phyloP scores from a whole-genome alignment of 495 filamentous ascomycete species.

The Aspergillus mulundensis region DNA sequence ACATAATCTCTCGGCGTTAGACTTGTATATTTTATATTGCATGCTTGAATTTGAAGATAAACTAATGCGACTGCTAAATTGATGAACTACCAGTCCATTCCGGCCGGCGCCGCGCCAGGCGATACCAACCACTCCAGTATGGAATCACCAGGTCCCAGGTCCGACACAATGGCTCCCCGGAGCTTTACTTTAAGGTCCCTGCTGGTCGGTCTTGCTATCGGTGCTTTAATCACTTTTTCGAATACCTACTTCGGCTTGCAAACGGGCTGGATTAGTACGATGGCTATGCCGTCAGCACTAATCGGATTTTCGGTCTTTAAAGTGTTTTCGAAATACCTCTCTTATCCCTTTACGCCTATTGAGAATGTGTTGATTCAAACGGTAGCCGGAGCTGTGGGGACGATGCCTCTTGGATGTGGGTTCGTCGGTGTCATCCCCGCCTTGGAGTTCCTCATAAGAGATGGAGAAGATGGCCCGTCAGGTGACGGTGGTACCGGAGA shows the following conservation, averaged over 20 bases:
- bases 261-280: slow-evolving; percentile 84
- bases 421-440: slow-evolving; percentile 94
- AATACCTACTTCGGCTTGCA: slow-evolving; percentile 98
- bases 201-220: slow-evolving; percentile 75
- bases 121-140: slow-evolving; percentile 3
- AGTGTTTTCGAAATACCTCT: slow-evolving; percentile 62
- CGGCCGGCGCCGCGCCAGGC: slow-evolving; percentile 28
- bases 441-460: slow-evolving; percentile 75
- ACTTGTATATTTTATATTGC: background rate
- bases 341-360: slow-evolving; percentile 81
- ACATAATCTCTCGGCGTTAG: background rate
- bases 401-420: slow-evolving; percentile 94
- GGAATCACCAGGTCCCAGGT: slow-evolving; percentile 2
- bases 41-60: background rate
- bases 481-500: slow-evolving; percentile 53
- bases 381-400: slow-evolving; percentile 90
- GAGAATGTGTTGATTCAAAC: slow-evolving; percentile 98
- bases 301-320: slow-evolving; percentile 98
- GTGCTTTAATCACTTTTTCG: slow-evolving; percentile 85
- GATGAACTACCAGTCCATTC: slow-evolving; percentile 41
- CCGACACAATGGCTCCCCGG: slow-evolving; percentile 30
- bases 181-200: slow-evolving; percentile 81
- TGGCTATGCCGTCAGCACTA: slow-evolving; percentile 90
- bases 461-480: slow-evolving; percentile 57
- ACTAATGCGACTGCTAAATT: background rate